phyloP scores from a whole-genome alignment of 495 filamentous ascomycete species.

The Aspergillus homomorphus region DNA sequence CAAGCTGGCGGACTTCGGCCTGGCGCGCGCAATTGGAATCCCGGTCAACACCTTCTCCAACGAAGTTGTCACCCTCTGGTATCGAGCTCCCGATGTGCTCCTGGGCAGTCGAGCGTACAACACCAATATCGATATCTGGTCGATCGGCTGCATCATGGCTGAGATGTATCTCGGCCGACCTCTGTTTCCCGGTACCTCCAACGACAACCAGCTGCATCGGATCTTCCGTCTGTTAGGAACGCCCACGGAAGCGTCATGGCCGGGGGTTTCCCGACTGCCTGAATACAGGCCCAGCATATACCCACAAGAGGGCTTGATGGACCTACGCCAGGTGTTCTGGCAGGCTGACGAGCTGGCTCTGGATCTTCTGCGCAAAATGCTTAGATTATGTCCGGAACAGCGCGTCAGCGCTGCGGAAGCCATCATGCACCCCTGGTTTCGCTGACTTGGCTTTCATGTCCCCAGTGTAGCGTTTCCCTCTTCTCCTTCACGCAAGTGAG shows the following conservation, averaged over 20 bases:
- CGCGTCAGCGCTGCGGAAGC: slow-evolving; percentile 81
- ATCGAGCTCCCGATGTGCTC: slow-evolving; percentile 89
- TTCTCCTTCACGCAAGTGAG: too few relatives aligned
- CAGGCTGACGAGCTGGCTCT: slow-evolving; percentile 81
- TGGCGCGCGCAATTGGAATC: slow-evolving; percentile 91
- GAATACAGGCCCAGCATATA: slow-evolving; percentile 95
- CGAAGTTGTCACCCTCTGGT: slow-evolving; percentile 96
- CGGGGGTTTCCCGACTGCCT: slow-evolving; percentile 80
- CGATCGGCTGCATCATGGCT: slow-evolving; percentile 97
- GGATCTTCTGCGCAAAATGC: slow-evolving; percentile 82
- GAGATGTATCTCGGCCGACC: slow-evolving; percentile 95
- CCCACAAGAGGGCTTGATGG: slow-evolving; percentile 79
- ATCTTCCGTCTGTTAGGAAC: slow-evolving; percentile 98
- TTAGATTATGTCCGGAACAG: slow-evolving; percentile 89
- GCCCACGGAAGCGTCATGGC: slow-evolving; percentile 87
- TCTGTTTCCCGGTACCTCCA: slow-evolving; percentile 90
- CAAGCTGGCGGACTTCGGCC: slow-evolving; percentile 92
- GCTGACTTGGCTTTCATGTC: too few relatives aligned
- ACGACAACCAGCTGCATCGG: slow-evolving; percentile 90
- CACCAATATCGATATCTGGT: slow-evolving; percentile 98
- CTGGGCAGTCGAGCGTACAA: slow-evolving; percentile 91
- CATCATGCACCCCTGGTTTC: slow-evolving; percentile 87
- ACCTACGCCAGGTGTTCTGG: slow-evolving; percentile 88
- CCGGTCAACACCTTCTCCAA: slow-evolving; percentile 98
- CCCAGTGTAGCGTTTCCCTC: too few relatives aligned